Base-by-base conservation (phyloP, 139 green algal species). In the Chlorella ohadii region DNA sequence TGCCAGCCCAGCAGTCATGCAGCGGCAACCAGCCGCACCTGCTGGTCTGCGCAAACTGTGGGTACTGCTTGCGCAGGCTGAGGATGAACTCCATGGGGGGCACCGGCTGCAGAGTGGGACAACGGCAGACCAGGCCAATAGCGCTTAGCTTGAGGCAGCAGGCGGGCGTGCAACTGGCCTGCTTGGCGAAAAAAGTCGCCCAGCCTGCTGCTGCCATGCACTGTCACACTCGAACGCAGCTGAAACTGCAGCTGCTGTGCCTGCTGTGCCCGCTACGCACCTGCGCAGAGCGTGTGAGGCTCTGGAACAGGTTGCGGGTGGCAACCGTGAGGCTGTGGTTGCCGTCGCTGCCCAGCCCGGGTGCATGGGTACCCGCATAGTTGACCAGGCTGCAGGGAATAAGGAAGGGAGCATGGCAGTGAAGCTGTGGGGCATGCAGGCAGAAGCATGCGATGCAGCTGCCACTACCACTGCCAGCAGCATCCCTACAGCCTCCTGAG, bases 21-120 rank as follows among this genome's bases (percentile, higher is more conserved):
- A 20, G 34, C 31, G 11, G 0, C 7, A 3, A 17, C 27, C 15
- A 9, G 9, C 33, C 57, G 4, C 82, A 75, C 87, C 41, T 74
- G 55, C 70, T 93, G 68, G 27, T 86, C 87, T 99, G 92, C 19
- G 89, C 95, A 89, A 99, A 99, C 89, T 99, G 97, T 20, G 97
- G 97, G 84, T 94, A 98, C 51, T 86, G 88, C 61, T 94, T 76
- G 16, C 97, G 91, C 79, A 99, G 85, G 33, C 90, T 87, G 61
- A 95, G 83, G 33, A 98, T 89, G 82, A 99, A 98, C 64, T 86
- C 76, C 83, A 97, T 79, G 22, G 96, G 96, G 16, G 91, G 71
- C 71, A 99, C 96, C 11, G 95, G 85, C 70, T 88, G 51, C 51
- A 59, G 51, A 13, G 51, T 22, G 51, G 44, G 51, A 59, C 11